These are phyloP conservation scores for Camelina laxa DNA, from an alignment of 345 rosid species.

Conservation along the genomic window DNA sequence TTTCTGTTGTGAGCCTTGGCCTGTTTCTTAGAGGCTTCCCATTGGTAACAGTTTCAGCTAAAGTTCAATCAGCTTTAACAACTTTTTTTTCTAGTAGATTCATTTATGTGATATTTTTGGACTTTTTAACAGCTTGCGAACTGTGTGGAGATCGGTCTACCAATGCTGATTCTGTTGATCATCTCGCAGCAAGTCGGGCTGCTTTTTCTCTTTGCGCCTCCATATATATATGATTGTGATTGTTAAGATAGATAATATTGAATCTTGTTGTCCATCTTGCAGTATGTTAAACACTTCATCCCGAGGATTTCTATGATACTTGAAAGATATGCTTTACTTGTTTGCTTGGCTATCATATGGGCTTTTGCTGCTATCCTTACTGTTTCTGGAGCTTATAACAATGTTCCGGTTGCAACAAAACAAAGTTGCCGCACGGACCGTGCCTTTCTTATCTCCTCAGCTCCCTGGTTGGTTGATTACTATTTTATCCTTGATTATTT, in stretches of 20 bases:
- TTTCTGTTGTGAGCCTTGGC: constrained; percentile 82
- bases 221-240: neutral
- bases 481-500: neutral
- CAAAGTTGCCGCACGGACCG: constrained; percentile 81
- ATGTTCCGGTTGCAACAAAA: constrained; percentile 62
- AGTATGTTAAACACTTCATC: constrained; percentile 68
- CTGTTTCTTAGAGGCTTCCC: constrained; percentile 89
- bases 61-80: neutral
- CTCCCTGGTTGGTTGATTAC: constrained; percentile 64
- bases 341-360: constrained; percentile 84
- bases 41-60: constrained; percentile 58
- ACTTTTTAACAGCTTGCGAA: constrained; percentile 72
- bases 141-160: constrained; percentile 93
- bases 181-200: constrained; percentile 67
- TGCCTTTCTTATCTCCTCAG: constrained; percentile 71
- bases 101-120: constrained; percentile 20
- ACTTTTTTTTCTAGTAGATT: neutral
- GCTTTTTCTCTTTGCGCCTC: neutral
- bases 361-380: constrained; percentile 94
- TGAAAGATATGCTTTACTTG: constrained; percentile 87
- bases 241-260: constrained; percentile 20
- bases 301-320: constrained; percentile 44
- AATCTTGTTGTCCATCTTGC: constrained; percentile 35
- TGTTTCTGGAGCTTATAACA: constrained; percentile 91
- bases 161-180: constrained; percentile 83